phyloP scores from a whole-genome alignment of 192 early-diverging fungal genomes.

The Backusella mclennaniae region DNA sequence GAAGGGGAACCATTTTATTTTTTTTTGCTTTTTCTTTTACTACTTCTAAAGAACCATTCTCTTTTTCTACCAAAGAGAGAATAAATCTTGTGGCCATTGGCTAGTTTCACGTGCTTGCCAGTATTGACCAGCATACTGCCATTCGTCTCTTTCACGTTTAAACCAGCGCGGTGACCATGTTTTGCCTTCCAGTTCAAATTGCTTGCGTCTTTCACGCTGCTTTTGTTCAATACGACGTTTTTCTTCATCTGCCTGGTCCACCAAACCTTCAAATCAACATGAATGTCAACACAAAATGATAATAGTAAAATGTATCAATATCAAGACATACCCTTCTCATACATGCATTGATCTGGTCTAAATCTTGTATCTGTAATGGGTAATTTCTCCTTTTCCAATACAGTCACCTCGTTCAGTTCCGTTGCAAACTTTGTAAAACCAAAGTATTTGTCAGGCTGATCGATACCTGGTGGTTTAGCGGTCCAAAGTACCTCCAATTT shows the following conservation, averaged over 20 bases:
- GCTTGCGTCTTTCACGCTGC: slow-evolving; percentile 79
- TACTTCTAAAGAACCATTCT: not conserved
- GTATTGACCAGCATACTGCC: slow-evolving; percentile 88
- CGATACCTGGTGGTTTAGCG: slow-evolving; percentile 58
- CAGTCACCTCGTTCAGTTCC: slow-evolving; percentile 86
- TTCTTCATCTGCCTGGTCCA: slow-evolving; percentile 79
- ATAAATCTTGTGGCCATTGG: slow-evolving; percentile 38
- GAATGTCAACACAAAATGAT: not conserved
- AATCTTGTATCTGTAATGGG: slow-evolving; percentile 92
- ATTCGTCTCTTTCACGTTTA: slow-evolving; percentile 55
- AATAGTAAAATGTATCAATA: not conserved
- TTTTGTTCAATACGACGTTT: slow-evolving; percentile 87
- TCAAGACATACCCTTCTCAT: slow-evolving; percentile 58
- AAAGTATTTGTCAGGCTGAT: slow-evolving; percentile 79
- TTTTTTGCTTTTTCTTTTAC: not conserved
- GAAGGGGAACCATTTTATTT: not conserved
- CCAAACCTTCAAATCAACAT: slow-evolving; percentile 46
- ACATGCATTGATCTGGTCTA: slow-evolving; percentile 91
- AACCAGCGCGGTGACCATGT: slow-evolving; percentile 85
- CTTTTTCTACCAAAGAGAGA: slow-evolving; percentile 37
- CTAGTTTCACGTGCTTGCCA: slow-evolving; percentile 64
- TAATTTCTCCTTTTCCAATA: slow-evolving; percentile 54
- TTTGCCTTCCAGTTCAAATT: slow-evolving; percentile 63
- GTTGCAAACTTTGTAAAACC: slow-evolving; percentile 87
- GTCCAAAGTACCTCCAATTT: slow-evolving; percentile 85